Conservation (phyloP, 768 basidiomycete genomes). For the Termitomyces sp. region DNA sequence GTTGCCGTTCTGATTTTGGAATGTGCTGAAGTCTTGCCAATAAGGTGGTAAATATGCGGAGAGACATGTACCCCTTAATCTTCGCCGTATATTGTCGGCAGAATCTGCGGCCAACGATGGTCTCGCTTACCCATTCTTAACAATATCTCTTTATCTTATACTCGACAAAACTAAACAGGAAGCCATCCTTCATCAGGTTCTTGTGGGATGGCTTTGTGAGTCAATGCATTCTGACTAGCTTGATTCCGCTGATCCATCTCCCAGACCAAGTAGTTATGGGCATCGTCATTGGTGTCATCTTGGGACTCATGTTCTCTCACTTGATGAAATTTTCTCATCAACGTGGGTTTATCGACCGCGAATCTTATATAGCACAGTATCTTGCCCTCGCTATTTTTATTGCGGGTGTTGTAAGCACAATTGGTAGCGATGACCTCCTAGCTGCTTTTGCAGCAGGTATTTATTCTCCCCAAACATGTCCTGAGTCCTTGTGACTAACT, state of each 20-base stretch:
- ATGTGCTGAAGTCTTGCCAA: neutral
- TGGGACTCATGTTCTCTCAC: conserved; percentile 66
- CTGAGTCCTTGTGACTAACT: neutral
- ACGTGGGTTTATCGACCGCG: conserved; percentile 67
- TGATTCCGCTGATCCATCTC: neutral
- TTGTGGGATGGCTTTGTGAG: conserved; percentile 79
- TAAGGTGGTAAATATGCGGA: conserved; percentile 68
- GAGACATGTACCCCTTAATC: conserved; percentile 65
- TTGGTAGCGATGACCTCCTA: conserved; percentile 86
- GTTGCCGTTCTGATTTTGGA: neutral
- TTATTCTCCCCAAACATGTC: neutral
- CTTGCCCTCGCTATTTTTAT: conserved; percentile 70
- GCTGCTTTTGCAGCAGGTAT: conserved; percentile 83
- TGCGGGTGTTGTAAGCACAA: conserved; percentile 72
- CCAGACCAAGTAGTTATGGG: conserved; percentile 85
- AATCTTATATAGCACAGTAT: conserved; percentile 88
- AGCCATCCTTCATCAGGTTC: conserved; percentile 82
- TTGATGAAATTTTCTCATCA: conserved; percentile 69
- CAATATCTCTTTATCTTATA: conserved; percentile 81
- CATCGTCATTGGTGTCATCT: conserved; percentile 54
- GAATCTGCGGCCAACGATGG: conserved; percentile 97
- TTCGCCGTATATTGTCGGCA: conserved; percentile 79
- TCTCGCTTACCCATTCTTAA: conserved; percentile 89
- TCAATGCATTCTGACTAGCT: neutral
- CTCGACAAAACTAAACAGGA: conserved; percentile 57